Evolutionary conservation across 2,329 filamentous ascomycete genomes (phyloP).

Genomic region (Colletotrichum graminicola): DNA sequence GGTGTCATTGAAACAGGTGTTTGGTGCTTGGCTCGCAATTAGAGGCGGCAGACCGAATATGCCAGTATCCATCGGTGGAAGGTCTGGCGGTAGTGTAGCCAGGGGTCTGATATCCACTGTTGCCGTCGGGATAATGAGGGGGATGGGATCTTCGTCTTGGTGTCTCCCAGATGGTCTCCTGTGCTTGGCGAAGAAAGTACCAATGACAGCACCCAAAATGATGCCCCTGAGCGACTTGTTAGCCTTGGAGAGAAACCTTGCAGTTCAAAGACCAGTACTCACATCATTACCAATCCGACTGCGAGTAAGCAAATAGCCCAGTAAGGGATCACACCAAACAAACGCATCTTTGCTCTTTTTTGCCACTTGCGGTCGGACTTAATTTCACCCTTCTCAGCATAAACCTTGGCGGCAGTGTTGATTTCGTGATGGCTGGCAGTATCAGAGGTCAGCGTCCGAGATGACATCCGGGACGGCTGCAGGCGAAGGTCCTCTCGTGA

Average conservation of each 20-base stretch:
- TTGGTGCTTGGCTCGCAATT: conserved; percentile 61
- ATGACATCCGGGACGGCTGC: conserved; percentile 63
- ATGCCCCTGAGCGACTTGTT: conserved; percentile 50
- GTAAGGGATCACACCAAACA: conserved; percentile 71
- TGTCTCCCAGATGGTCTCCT: conserved; percentile 46
- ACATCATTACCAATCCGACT: conserved; percentile 63
- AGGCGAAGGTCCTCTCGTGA: conserved; percentile 67
- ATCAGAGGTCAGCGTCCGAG: conserved; percentile 65
- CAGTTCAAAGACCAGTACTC: conserved; percentile 3
- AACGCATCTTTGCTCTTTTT: conserved; percentile 63
- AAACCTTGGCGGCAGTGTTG: conserved; percentile 61
- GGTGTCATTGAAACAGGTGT: conserved; percentile 68
- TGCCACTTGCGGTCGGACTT: conserved; percentile 62
- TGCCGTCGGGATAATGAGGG: conserved; percentile 52
- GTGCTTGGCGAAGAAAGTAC: conserved; percentile 56
- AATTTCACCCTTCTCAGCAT: conserved; percentile 58
- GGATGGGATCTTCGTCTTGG: conserved; percentile 46
- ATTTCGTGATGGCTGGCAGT: conserved; percentile 64
- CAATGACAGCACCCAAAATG: conserved; percentile 69
- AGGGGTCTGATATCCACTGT: conserved; percentile 66
- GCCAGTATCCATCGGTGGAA: conserved; percentile 67
- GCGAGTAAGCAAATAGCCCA: conserved; percentile 69
- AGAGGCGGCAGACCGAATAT: conserved; percentile 68
- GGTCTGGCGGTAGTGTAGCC: conserved; percentile 60
- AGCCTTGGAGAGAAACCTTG: background rate